Conservation (phyloP, 2,329 filamentous ascomycete species). For the Scytalidium lignicola region DNA sequence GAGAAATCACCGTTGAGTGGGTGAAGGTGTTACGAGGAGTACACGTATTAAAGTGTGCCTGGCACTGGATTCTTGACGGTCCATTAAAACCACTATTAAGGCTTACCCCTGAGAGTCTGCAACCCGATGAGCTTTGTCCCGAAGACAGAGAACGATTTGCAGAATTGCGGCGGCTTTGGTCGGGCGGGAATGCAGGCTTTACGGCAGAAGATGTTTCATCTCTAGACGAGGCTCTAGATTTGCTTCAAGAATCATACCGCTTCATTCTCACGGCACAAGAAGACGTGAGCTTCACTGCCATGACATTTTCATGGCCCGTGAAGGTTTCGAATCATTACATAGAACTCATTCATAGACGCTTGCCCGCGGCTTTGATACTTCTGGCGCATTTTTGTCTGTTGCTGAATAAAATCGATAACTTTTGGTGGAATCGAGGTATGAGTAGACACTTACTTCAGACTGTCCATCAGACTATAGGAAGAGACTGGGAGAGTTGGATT, state of each 20-base stretch:
- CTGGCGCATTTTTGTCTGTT: constrained; percentile 32
- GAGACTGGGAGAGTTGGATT: constrained; percentile 13
- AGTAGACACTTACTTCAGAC: constrained; percentile 28
- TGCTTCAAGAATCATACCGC: constrained; percentile 4
- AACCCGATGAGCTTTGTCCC: not conserved
- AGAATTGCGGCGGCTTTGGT: constrained; percentile 1
- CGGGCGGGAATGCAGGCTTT: not conserved
- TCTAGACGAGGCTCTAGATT: constrained; percentile 4
- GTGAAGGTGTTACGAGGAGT: constrained; percentile 8
- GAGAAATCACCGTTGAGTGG: constrained; percentile 4
- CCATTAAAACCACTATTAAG: constrained; percentile 3
- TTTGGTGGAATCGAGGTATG: constrained; percentile 37
- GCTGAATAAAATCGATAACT: constrained; percentile 28
- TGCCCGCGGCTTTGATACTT: constrained; percentile 29
- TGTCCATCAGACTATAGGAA: constrained; percentile 16
- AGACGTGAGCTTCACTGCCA: constrained; percentile 4
- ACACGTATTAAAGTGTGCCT: not conserved
- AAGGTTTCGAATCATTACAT: constrained; percentile 23
- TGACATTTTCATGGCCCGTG: constrained; percentile 30
- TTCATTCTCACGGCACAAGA: constrained; percentile 10
- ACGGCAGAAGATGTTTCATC: constrained; percentile 1
- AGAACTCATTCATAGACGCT: constrained; percentile 24
- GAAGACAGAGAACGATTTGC: not conserved
- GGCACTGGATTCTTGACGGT: constrained; percentile 3
- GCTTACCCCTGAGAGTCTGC: not conserved